Evolutionary conservation across 495 filamentous ascomycete genomes (phyloP).

Genomic region (Aspergillus coremiiformis): DNA sequence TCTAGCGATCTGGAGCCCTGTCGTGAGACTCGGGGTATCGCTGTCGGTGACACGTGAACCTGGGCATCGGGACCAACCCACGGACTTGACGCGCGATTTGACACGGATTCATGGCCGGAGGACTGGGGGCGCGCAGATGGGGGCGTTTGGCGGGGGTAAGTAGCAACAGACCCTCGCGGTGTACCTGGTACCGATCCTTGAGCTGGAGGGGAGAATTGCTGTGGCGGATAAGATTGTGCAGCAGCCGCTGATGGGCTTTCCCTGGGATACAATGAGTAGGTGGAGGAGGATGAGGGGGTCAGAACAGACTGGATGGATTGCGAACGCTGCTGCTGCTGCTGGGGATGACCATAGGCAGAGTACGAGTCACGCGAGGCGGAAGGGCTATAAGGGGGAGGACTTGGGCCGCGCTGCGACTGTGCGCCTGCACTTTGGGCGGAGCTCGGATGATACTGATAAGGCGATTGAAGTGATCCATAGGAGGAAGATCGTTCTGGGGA

Average conservation of each 20-base stretch:
- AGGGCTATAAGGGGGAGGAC: conserved; percentile 31
- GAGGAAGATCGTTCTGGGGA: conserved; percentile 37
- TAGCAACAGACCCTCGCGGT: conserved; percentile 40
- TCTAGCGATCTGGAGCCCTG: conserved; percentile 28
- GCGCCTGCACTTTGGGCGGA: conserved; percentile 27
- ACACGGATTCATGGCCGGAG: conserved; percentile 23
- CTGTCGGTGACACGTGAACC: conserved; percentile 26
- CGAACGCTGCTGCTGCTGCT: conserved; percentile 35
- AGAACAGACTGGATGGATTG: conserved; percentile 44
- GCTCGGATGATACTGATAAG: conserved; percentile 38
- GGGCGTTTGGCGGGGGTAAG: conserved; percentile 30
- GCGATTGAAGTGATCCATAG: conserved; percentile 37
- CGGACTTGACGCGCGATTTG: conserved; percentile 33
- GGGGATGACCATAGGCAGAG: conserved; percentile 23
- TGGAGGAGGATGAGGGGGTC: conserved; percentile 31
- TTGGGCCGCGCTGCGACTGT: conserved; percentile 30
- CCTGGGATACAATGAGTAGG: conserved; percentile 29
- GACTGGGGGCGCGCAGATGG: conserved; percentile 25
- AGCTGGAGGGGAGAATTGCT: conserved; percentile 34
- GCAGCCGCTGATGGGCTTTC: conserved; percentile 36
- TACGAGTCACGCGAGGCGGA: conserved; percentile 30
- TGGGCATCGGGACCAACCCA: conserved; percentile 25
- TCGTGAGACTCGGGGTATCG: conserved; percentile 20
- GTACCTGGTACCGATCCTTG: conserved; percentile 42
- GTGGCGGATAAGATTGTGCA: conserved; percentile 30